phyloP scores from a whole-genome alignment of 306 rosid species.

The Echinosophora koreensis region DNA sequence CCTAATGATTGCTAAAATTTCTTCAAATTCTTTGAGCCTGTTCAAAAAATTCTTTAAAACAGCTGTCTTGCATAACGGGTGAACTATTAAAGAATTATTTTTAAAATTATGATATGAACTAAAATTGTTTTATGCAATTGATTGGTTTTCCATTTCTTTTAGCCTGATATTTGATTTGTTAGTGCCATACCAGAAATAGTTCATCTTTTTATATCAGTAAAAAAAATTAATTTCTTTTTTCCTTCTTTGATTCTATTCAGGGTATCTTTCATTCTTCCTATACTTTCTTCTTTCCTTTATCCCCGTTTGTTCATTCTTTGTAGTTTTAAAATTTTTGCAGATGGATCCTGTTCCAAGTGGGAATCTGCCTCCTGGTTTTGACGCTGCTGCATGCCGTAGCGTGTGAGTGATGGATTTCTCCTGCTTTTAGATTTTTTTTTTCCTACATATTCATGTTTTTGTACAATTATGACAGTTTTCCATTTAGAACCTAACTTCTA shows the following conservation, averaged over 20 bases:
- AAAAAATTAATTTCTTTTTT: neutral
- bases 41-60: too few species aligned
- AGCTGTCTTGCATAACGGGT: constrained; percentile 8
- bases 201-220: neutral
- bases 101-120: neutral
- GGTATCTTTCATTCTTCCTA: neutral
- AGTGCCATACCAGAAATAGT: neutral
- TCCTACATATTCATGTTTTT: constrained; percentile 4
- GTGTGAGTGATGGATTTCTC: constrained; percentile 59
- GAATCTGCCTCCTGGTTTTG: constrained; percentile 76
- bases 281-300: constrained; percentile 12
- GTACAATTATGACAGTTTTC: neutral
- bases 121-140: constrained; percentile 26
- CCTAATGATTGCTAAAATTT: neutral
- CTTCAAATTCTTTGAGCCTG: too few species aligned
- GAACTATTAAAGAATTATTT: constrained; percentile 1
- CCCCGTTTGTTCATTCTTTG: constrained; percentile 39
- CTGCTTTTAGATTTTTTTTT: constrained; percentile 20
- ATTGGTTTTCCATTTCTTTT: constrained; percentile 12
- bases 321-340: constrained; percentile 47
- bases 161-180: constrained; percentile 1
- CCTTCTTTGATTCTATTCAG: constrained; percentile 2
- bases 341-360: constrained; percentile 75
- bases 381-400: constrained; percentile 63
- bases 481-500: constrained; percentile 17